Evolutionary conservation across 139 green algal species (phyloP).

Genomic region (Picochlorum sp.): DNA sequence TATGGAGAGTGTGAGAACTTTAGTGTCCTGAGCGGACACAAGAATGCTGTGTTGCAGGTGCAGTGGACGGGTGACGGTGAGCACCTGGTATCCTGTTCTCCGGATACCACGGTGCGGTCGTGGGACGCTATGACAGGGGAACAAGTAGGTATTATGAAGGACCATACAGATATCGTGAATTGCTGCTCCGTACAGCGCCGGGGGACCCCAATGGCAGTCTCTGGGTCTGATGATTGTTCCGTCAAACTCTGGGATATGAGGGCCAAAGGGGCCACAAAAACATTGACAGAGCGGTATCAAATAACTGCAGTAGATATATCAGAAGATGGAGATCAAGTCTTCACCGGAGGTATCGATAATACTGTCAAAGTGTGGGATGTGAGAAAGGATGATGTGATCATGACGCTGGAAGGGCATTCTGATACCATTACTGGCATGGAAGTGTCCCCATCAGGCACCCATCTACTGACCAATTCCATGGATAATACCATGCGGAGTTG

Average conservation of each 20-base stretch:
- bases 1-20: slow-evolving; percentile 89
- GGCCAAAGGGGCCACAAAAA: slow-evolving; percentile 55
- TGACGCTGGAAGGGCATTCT: slow-evolving; percentile 63
- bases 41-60: slow-evolving; percentile 87
- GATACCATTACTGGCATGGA: slow-evolving; percentile 77
- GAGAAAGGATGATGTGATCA: slow-evolving; percentile 46
- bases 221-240: slow-evolving; percentile 78
- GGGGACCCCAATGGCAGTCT: slow-evolving; percentile 72
- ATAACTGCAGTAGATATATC: slow-evolving; percentile 72
- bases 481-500: slow-evolving; percentile 87
- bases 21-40: slow-evolving; percentile 82
- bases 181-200: slow-evolving; percentile 54
- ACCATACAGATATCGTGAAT: slow-evolving; percentile 92
- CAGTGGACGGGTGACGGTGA: slow-evolving; percentile 83
- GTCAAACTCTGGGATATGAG: slow-evolving; percentile 88
- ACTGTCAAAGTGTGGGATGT: slow-evolving; percentile 82
- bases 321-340: slow-evolving; percentile 74
- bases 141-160: slow-evolving; percentile 76
- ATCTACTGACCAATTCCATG: slow-evolving; percentile 93
- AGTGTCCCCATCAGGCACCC: slow-evolving; percentile 70
- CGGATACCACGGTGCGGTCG: slow-evolving; percentile 75
- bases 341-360: slow-evolving; percentile 81
- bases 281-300: slow-evolving; percentile 65
- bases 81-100: slow-evolving; percentile 62
- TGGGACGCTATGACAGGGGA: slow-evolving; percentile 64